Conservation (phyloP, 305 asterid species). For the Solanum hybrid region DNA sequence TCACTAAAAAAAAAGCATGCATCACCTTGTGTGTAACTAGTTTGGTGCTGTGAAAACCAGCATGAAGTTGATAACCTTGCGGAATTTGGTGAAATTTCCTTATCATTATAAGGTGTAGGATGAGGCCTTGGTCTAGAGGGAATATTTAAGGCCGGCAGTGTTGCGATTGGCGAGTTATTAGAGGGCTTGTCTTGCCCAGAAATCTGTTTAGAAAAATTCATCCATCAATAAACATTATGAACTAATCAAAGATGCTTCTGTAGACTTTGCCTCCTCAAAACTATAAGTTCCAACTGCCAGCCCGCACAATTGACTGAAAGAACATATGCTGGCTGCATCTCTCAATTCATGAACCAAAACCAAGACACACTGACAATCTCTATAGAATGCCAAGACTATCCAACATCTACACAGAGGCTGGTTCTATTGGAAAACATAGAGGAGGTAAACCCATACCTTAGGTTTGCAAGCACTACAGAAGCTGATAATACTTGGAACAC, state of each 20-base stretch:
- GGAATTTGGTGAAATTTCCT: conserved; percentile 38
- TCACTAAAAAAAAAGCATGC: conserved; percentile 14
- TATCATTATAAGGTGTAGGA: conserved; percentile 26
- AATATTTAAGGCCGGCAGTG: conserved; percentile 22
- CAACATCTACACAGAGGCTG: background rate
- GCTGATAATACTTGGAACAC: background rate
- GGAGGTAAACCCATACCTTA: conserved; percentile 1
- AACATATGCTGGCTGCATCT: background rate
- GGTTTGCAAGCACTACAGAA: background rate
- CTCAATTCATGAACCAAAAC: conserved; percentile 7
- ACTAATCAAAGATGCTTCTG: background rate
- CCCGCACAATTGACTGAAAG: background rate
- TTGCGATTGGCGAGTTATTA: conserved; percentile 19
- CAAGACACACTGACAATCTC: background rate
- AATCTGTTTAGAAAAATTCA: conserved; percentile 41
- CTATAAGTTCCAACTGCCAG: conserved; percentile 14
- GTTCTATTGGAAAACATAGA: conserved; percentile 1
- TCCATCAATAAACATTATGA: conserved; percentile 8
- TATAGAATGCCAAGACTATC: background rate
- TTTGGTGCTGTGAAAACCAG: conserved; percentile 41
- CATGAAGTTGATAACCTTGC: conserved; percentile 29
- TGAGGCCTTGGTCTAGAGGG: conserved; percentile 47
- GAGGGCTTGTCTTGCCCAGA: conserved; percentile 75
- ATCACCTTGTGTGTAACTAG: conserved; percentile 45
- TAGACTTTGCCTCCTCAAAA: conserved; percentile 19